Evolutionary conservation across 2,329 filamentous ascomycete genomes (phyloP).

Genomic region (Whalleya microplaca): DNA sequence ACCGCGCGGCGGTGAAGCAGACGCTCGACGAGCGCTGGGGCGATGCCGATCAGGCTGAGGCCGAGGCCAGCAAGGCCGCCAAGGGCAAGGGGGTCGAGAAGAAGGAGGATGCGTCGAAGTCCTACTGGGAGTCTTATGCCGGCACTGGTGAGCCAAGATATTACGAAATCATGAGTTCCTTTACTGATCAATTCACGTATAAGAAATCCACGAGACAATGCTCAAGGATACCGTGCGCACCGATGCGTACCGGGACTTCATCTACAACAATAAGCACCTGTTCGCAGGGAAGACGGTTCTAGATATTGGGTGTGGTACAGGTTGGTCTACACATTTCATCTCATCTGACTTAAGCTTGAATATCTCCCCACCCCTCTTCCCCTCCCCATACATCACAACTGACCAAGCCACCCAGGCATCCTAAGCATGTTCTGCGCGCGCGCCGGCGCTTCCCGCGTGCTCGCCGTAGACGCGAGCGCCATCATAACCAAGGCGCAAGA

Average conservation of each 20-base stretch:
- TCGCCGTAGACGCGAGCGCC: constrained; percentile 89
- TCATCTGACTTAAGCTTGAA: constrained; percentile 25
- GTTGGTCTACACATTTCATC: constrained; percentile 39
- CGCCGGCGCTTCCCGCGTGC: constrained; percentile 83
- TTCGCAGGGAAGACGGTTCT: constrained; percentile 87
- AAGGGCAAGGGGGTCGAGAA: constrained; percentile 36
- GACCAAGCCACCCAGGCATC: constrained; percentile 60
- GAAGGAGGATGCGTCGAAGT: constrained; percentile 45
- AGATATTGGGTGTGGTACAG: constrained; percentile 85
- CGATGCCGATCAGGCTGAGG: constrained; percentile 51
- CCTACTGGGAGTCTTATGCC: constrained; percentile 66
- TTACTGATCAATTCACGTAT: neutral
- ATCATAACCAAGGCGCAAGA: constrained; percentile 87
- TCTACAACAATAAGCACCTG: constrained; percentile 86
- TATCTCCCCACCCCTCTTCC: neutral
- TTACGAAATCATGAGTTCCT: neutral
- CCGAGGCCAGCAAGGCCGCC: constrained; percentile 34
- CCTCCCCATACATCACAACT: neutral
- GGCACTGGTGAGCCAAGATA: constrained; percentile 54
- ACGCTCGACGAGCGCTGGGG: constrained; percentile 69
- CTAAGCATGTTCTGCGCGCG: constrained; percentile 93
- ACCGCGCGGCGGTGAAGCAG: constrained; percentile 66
- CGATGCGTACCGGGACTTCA: constrained; percentile 91
- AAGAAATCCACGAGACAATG: constrained; percentile 95
- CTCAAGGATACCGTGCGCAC: constrained; percentile 88